Base-by-base conservation (phyloP, 2,329 filamentous ascomycete genomes). In the Gremmenia infestans region DNA sequence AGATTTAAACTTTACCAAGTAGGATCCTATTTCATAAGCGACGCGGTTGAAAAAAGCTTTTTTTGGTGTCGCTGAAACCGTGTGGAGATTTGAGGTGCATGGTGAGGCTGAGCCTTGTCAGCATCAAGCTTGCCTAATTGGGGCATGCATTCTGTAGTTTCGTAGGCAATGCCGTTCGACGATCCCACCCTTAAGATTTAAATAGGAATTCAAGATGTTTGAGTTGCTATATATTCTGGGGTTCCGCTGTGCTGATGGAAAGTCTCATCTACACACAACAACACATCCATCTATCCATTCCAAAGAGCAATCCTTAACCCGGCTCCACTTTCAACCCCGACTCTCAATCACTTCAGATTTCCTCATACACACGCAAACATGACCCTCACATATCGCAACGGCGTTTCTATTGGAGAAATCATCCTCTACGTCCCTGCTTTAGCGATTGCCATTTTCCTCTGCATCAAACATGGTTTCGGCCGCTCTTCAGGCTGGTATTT, bases 401-500 rank as follows among this genome's bases (percentile, higher is more conserved):
- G 62, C 19, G 68, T 79, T 57, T 69, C 74, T 22, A 74, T 78
- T 39, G 73, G 68, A 8, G 68, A 78, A 57, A 66, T 79, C 42
- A 55, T 70, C 43, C 50, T 76, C 48, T 79, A 76, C 55, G 36
- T 67, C 1, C 74, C 73, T 1, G 49, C 65, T 22, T 65, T 78
- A 15, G 42, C 66, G 50, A 50, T 75, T 35, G 71, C 71, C 12
- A 53, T 72, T 42, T 63, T 72, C 35, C 71, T 79, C 11, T 65
- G 67, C 22, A 57, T 70, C 40, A 72, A 72, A n/a, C 76, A 80
- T 60, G 75, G 77, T 51, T 74, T 78, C 59, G 62, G 68, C 4
- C 72, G 71, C 45, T 75, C 70, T 54, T 71, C 74, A 0, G 81
- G 80, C 43, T 85, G 80, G 76, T 62, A 79, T 12, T 82, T 78